Base-by-base conservation (phyloP, 352 stramenopile genomes). In the Globisporangium nodosum region DNA sequence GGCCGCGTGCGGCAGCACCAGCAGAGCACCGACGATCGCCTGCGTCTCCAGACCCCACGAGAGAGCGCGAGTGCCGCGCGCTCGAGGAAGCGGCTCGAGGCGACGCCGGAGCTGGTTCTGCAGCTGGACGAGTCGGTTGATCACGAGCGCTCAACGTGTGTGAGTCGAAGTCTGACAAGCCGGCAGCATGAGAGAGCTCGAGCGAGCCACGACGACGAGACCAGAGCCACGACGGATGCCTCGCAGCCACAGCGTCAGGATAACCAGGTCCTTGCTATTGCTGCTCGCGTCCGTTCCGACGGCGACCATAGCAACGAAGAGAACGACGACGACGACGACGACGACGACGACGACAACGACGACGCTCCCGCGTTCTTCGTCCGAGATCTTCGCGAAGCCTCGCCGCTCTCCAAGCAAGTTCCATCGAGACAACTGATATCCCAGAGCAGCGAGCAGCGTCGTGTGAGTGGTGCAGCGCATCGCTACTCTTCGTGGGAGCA, bases 361-460 rank as follows among this genome's bases (percentile, higher is more conserved):
- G 70, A 85, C 8, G 47, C 64, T 3, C 55, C 71, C 13, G 71
- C 60, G 5, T 85, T 87, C 49, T 71, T 78, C 21, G 54, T 87
- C 21, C 51, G 58, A 12, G 54, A 45, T 54, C 52, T 70, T 51
- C 57, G 37, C 3, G 31, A 35, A 49, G 52, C 51, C 62, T 35
- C 45, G 21, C 40, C 40, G 40, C 2, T 46, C 40, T 31, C 52
- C 16, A 52, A 56, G 18, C 27, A 33, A 18, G 21, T 37, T 37
- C 33, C 33, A 37, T 37, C 33, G 33, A 11, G 5, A 37, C 33
- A 37, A 27, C 24, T 27, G 33, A 11, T 9, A 37, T 37, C 33
- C 33, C 5, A 37, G 33, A 37, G 24, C 24, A 27, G 24, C 24
- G 24, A 27, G 24, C 24, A 37, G 33, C 33, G 8, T 37, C 33